Conservation (phyloP, 768 basidiomycete species). For the Mycena floridula region DNA sequence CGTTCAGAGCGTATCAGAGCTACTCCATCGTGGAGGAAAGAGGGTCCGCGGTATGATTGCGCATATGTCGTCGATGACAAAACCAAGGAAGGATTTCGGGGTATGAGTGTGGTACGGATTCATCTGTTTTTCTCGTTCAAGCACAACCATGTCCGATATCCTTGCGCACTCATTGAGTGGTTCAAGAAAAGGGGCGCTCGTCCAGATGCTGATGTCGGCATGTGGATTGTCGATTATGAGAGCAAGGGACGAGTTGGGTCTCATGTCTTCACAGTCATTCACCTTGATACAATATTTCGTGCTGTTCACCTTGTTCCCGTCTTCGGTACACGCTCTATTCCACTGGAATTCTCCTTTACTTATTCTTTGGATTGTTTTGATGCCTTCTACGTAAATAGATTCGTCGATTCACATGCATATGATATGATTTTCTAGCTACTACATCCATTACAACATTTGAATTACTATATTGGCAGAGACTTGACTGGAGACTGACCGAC, state of each 20-base stretch:
- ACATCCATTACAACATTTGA: too few relatives aligned
- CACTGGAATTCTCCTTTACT: too few relatives aligned
- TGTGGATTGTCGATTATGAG: constrained; percentile 19
- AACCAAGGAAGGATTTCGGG: constrained; percentile 9
- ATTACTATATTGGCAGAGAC: too few relatives aligned
- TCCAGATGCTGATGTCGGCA: constrained; percentile 14
- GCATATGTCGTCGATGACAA: constrained; percentile 11
- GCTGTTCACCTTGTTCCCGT: constrained; percentile 15
- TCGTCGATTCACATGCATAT: constrained; percentile 12
- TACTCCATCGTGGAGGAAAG: constrained; percentile 11
- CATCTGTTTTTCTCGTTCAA: constrained; percentile 18
- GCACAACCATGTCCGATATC: constrained; percentile 8
- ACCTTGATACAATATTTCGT: constrained; percentile 14
- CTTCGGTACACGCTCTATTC: constrained; percentile 3
- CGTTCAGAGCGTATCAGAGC: constrained; percentile 13
- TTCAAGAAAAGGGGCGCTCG: constrained; percentile 11
- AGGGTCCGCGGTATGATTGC: constrained; percentile 11
- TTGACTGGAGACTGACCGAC: too few relatives aligned
- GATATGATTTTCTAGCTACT: background rate
- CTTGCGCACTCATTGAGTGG: constrained; percentile 22
- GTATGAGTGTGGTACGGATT: constrained; percentile 13
- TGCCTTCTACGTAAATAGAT: constrained; percentile 11
- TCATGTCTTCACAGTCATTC: background rate
- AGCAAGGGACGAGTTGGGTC: background rate
- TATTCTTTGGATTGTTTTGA: constrained; percentile 10